These are phyloP conservation scores for Neonectria hederae DNA, from an alignment of 2,329 filamentous ascomycete genomes.

Conservation along the genomic window DNA sequence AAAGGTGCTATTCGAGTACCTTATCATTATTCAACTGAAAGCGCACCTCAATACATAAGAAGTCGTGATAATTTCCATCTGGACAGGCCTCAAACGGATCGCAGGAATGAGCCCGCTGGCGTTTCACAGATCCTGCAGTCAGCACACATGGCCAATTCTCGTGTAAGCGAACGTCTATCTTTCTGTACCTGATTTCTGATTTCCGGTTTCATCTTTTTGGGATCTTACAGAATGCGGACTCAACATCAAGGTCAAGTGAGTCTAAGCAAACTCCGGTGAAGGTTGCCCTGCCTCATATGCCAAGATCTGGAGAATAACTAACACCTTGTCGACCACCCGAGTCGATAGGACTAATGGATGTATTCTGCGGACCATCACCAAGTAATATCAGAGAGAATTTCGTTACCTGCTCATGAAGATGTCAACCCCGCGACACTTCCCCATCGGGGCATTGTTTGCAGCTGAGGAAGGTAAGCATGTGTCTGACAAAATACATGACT, in stretches of 20 bases:
- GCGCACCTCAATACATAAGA: no score
- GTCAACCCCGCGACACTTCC: neutral
- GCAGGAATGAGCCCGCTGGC: no score
- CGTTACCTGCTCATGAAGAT: slow-evolving; percentile 7
- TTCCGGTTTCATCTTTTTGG: no score
- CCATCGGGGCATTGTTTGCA: neutral
- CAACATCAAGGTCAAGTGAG: neutral
- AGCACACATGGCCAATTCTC: no score
- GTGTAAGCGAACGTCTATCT: no score
- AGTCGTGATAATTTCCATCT: no score
- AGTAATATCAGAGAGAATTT: slow-evolving; percentile 3
- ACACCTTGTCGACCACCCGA: neutral
- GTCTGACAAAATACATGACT: neutral
- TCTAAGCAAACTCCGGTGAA: neutral
- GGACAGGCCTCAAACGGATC: no score
- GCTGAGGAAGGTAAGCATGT: neutral
- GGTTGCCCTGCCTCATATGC: neutral
- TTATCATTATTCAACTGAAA: no score
- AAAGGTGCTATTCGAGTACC: no score
- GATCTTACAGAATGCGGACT: no score
- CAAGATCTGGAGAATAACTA: neutral
- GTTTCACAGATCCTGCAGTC: no score
- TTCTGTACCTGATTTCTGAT: no score
- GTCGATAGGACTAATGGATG: neutral
- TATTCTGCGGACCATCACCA: neutral